Evolutionary conservation across 257 asterid species (phyloP).

Genomic region (Striga asiatica): DNA sequence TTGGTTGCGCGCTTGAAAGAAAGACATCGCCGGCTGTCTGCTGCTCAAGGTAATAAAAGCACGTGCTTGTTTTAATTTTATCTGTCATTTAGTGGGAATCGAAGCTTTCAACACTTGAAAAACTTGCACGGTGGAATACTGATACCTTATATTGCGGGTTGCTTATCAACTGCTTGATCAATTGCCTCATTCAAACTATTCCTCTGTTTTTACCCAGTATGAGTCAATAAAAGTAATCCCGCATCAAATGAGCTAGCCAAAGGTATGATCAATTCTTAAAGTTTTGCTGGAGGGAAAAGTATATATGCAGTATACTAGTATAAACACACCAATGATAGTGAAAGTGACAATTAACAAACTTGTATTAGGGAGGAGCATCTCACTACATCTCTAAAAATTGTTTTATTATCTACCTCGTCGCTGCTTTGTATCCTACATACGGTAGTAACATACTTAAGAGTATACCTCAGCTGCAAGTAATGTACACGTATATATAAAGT

Average conservation of each 20-base stretch:
- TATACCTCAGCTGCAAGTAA: too few relatives aligned
- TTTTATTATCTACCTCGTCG: too few relatives aligned
- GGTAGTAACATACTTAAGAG: too few relatives aligned
- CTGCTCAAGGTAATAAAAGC: not conserved
- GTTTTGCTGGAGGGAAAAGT: too few relatives aligned
- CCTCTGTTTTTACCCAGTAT: not conserved
- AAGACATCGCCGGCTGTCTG: not conserved
- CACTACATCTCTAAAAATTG: too few relatives aligned
- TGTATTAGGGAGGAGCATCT: too few relatives aligned
- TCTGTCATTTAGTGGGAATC: not conserved
- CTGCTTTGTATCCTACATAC: too few relatives aligned
- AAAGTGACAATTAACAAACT: too few relatives aligned
- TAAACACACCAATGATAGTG: too few relatives aligned
- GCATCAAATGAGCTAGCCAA: not conserved
- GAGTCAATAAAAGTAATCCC: not conserved
- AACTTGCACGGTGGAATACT: not conserved
- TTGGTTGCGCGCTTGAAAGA: not conserved
- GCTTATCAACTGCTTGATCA: constrained; percentile 21
- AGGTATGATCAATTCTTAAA: too few relatives aligned
- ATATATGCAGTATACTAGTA: not conserved
- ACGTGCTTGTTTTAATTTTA: too few relatives aligned
- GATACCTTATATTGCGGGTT: not conserved
- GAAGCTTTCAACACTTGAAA: not conserved
- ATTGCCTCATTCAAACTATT: constrained; percentile 15
- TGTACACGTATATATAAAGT: too few relatives aligned